A percentile compares a stretch with the other conserved stretches of the same genome.
Evolutionary conservation across 108 stramenopile genomes (phyloP).

Genomic region (Nitzschia sp.): DNA sequence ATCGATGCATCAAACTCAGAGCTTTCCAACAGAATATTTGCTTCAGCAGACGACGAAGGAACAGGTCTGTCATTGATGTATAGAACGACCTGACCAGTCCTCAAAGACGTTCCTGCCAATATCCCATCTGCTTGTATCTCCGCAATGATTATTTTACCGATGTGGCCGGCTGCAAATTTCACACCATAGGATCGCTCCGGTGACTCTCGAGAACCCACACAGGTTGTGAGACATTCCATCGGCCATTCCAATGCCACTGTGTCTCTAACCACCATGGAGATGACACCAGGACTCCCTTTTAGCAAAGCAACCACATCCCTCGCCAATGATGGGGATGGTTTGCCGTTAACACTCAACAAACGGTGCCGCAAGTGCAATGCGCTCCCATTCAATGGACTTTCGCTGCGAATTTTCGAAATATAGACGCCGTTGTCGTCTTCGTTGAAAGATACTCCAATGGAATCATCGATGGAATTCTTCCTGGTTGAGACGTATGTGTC

Average conservation of each 20-base stretch:
- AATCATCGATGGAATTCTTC: not conserved
- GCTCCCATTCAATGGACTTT: no score
- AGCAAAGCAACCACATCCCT: no score
- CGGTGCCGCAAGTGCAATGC: no score
- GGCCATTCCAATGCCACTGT: not conserved
- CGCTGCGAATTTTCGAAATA: no score
- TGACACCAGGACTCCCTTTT: no score
- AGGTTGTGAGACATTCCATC: not conserved
- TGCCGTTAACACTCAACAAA: no score
- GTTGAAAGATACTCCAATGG: not conserved
- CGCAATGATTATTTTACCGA: conserved; percentile 1
- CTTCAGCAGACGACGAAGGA: not conserved
- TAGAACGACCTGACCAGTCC: conserved; percentile 4
- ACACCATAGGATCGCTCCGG: not conserved
- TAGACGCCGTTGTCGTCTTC: not conserved
- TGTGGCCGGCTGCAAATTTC: not conserved
- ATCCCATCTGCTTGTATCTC: not conserved
- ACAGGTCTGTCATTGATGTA: conserved; percentile 7
- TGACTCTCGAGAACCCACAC: not conserved
- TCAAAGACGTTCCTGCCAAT: not conserved
- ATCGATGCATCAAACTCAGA: not conserved
- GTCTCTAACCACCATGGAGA: no score
- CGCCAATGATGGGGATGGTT: no score
- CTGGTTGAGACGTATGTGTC: not conserved
- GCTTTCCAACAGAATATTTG: not conserved